phyloP scores from a whole-genome alignment of 257 asterid species.

The Salvia splendens region DNA sequence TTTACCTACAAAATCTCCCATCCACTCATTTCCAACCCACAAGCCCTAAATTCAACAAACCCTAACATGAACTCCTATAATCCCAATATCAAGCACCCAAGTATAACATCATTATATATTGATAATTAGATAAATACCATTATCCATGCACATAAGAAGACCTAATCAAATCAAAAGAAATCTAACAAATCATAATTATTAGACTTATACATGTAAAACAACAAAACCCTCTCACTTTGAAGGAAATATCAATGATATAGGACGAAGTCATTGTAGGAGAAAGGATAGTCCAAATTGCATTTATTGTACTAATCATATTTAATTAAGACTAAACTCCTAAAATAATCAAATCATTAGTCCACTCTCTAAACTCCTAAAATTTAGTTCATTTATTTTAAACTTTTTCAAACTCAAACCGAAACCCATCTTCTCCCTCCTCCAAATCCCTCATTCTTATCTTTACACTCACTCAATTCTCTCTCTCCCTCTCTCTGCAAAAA shows the following conservation, averaged over 20 bases:
- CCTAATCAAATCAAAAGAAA: background rate
- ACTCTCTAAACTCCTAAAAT: slow-evolving; percentile 39
- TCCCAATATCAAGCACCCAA: background rate
- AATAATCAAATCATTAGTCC: slow-evolving; percentile 37
- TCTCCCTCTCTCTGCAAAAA: slow-evolving; percentile 38
- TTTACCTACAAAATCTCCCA: slow-evolving; percentile 32
- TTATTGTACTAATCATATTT: slow-evolving; percentile 24
- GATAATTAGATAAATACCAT: background rate
- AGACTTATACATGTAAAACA: background rate
- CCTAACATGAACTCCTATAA: slow-evolving; percentile 2
- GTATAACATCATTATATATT: background rate
- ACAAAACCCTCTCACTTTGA: background rate
- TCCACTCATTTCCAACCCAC: slow-evolving; percentile 41
- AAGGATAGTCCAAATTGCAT: slow-evolving; percentile 18
- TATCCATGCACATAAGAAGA: background rate
- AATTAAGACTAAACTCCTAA: slow-evolving; percentile 13
- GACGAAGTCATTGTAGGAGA: background rate
- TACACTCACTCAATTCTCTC: slow-evolving; percentile 41
- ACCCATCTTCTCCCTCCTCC: slow-evolving; percentile 36
- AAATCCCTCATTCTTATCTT: slow-evolving; percentile 42
- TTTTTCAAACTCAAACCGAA: slow-evolving; percentile 33
- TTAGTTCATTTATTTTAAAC: slow-evolving; percentile 26
- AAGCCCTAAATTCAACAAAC: slow-evolving; percentile 22
- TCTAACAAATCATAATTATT: background rate
- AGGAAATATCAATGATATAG: no score